Conservation (phyloP, 1,284 basidiomycete genomes). For the Sporisorium exsertum region DNA sequence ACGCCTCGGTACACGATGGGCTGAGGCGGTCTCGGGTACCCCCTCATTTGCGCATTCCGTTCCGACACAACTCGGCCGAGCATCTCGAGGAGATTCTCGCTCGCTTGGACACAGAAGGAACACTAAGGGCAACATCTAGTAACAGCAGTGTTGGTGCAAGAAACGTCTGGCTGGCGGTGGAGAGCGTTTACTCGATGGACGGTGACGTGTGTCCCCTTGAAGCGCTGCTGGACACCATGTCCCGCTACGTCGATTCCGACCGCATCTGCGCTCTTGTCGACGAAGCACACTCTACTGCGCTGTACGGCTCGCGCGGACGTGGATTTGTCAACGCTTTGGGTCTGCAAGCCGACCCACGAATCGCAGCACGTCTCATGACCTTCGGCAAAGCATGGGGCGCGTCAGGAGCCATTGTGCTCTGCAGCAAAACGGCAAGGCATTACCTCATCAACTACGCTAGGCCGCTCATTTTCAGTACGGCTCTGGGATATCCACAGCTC, state of each 20-base stretch:
- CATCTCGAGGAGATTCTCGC: conserved; percentile 28
- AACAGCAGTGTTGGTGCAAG: neutral
- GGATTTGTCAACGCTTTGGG: conserved; percentile 54
- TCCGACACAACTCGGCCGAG: conserved; percentile 34
- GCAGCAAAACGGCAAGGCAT: conserved; percentile 78
- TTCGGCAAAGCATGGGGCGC: conserved; percentile 67
- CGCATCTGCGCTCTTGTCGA: conserved; percentile 75
- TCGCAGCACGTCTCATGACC: conserved; percentile 60
- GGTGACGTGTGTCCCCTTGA: conserved; percentile 85
- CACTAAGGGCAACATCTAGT: conserved; percentile 9
- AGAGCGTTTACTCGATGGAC: conserved; percentile 94
- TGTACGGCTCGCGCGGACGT: conserved; percentile 72
- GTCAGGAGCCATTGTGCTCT: conserved; percentile 78
- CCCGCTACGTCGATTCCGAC: conserved; percentile 74
- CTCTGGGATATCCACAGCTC: conserved; percentile 48
- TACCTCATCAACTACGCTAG: conserved; percentile 94
- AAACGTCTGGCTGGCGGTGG: conserved; percentile 77
- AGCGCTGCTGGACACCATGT: conserved; percentile 76
- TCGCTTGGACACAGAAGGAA: conserved; percentile 5
- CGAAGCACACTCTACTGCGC: conserved; percentile 83
- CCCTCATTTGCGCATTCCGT: conserved; percentile 24
- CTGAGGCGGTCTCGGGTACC: conserved; percentile 78
- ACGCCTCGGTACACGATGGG: conserved; percentile 92
- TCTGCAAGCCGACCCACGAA: conserved; percentile 16
- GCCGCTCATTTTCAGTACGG: conserved; percentile 73